Conservation (phyloP, 192 early-diverging fungal genomes). For the Phlyctochytrium bullatum region DNA sequence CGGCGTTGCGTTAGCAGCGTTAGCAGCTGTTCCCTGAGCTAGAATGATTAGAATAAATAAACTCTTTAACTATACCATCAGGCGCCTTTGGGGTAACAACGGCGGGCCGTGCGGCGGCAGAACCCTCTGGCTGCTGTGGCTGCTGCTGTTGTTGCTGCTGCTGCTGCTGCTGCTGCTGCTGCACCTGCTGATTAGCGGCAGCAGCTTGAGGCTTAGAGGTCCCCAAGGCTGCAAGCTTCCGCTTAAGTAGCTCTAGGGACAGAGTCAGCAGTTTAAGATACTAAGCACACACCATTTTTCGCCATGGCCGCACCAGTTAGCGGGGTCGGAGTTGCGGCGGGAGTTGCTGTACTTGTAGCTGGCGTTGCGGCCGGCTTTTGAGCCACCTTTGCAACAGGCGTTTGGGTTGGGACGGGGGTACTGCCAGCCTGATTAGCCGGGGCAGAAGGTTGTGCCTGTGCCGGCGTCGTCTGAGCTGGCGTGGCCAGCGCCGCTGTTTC, state of each 20-base stretch:
- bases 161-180: background rate
- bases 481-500: background rate
- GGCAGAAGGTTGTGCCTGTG: background rate
- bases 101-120: too few species aligned
- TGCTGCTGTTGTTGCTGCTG: slow-evolving; percentile 6
- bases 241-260: background rate
- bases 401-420: background rate
- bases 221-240: background rate
- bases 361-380: background rate
- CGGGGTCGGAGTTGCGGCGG: background rate
- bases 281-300: background rate
- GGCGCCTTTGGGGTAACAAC: too few species aligned
- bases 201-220: background rate
- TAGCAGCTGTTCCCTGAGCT: too few species aligned
- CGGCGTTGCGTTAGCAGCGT: too few species aligned
- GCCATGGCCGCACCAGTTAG: background rate
- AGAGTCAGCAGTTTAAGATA: background rate
- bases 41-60: too few species aligned
- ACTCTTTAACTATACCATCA: too few species aligned
- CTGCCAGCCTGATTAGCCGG: background rate
- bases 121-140: too few species aligned
- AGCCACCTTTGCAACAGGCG: background rate
- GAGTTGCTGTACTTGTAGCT: background rate
- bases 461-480: background rate
- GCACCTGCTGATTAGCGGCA: background rate